Conservation (phyloP, 202 grass and related monocot genomes). For the Hordeum pubiflorum region DNA sequence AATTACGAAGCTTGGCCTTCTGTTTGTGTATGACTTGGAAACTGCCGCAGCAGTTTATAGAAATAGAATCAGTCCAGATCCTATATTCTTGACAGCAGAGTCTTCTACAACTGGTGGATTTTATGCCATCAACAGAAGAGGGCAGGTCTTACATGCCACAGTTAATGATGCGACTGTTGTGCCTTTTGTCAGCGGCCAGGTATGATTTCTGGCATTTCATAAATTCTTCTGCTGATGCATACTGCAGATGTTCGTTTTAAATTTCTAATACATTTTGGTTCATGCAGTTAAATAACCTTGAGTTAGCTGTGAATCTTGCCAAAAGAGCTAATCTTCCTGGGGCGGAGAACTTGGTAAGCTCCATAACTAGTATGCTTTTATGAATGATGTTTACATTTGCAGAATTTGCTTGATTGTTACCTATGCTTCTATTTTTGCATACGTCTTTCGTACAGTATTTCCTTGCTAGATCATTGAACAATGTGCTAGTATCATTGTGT, state of each 20-base stretch:
- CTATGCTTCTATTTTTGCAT: not conserved
- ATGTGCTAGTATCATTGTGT: not conserved
- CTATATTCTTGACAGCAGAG: conserved; percentile 91
- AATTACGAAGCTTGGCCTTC: conserved; percentile 92
- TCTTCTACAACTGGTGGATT: conserved; percentile 76
- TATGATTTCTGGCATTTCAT: conserved; percentile 22
- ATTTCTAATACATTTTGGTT: conserved; percentile 13
- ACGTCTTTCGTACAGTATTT: not conserved
- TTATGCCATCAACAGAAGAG: conserved; percentile 90
- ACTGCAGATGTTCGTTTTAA: not conserved
- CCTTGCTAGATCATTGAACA: not conserved
- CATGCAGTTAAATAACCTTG: conserved; percentile 80
- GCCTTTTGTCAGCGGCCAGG: conserved; percentile 73
- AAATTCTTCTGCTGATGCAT: not conserved
- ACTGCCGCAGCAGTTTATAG: conserved; percentile 66
- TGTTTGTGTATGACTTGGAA: conserved; percentile 96
- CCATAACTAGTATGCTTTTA: not conserved
- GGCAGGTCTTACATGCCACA: conserved; percentile 90
- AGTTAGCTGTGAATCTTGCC: conserved; percentile 93
- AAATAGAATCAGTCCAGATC: conserved; percentile 85
- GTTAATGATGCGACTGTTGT: conserved; percentile 92
- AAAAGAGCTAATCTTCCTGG: conserved; percentile 97
- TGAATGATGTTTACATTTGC: not conserved
- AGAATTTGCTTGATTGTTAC: not conserved
- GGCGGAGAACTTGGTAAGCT: conserved; percentile 76